phyloP scores from a whole-genome alignment of 805 yeast genomes.

The Ogataea chonburiensis region DNA sequence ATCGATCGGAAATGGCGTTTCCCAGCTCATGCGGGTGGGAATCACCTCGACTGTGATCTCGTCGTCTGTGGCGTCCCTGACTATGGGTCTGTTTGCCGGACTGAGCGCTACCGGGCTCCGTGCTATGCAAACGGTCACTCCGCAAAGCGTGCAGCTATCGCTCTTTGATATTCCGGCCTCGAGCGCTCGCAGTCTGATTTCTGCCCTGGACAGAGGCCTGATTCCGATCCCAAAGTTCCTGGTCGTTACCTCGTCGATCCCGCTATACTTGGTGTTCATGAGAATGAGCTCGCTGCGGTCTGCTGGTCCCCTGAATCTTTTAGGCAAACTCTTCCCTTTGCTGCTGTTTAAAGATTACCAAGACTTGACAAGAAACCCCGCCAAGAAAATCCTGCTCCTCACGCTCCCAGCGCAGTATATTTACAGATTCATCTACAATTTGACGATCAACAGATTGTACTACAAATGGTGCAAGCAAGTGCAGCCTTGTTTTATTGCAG shows the following conservation, averaged over 20 bases:
- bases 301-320: constrained; percentile 9
- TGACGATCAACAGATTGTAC: constrained; percentile 35
- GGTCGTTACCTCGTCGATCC: constrained; percentile 30
- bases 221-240: constrained; percentile 26
- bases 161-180: constrained; percentile 27
- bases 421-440: constrained; percentile 25
- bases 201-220: constrained; percentile 22
- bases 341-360: constrained; percentile 15
- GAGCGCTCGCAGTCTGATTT: constrained; percentile 11
- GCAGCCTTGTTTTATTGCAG: constrained; percentile 38
- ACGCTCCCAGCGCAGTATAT: constrained; percentile 19
- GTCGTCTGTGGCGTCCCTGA: constrained; percentile 24
- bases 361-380: constrained; percentile 15
- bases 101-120: constrained; percentile 32
- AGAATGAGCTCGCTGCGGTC: constrained; percentile 19
- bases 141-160: constrained; percentile 33
- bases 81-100: constrained; percentile 21
- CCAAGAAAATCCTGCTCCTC: constrained; percentile 17
- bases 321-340: constrained; percentile 17
- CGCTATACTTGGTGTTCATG: constrained; percentile 29
- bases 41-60: constrained; percentile 19
- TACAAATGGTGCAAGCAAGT: constrained; percentile 34
- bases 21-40: constrained; percentile 22
- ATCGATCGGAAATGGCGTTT: constrained; percentile 14
- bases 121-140: constrained; percentile 30